phyloP scores from a whole-genome alignment of 108 stramenopile species.

The Fistulifera pelliculosa region DNA sequence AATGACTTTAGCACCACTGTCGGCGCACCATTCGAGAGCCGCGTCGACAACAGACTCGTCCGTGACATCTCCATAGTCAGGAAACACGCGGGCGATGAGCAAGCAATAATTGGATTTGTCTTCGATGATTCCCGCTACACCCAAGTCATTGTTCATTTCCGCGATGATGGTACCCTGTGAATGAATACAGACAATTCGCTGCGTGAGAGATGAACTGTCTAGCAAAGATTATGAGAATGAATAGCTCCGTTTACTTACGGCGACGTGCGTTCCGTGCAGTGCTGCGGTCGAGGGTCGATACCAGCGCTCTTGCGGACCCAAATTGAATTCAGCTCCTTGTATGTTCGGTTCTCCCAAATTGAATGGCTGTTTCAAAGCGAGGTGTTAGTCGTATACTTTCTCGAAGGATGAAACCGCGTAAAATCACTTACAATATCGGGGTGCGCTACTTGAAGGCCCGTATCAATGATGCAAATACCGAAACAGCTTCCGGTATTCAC shows the following conservation, averaged over 20 bases:
- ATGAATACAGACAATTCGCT: no score
- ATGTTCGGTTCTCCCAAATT: neutral
- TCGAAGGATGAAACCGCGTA: no score
- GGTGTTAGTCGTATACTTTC: no score
- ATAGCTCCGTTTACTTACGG: neutral
- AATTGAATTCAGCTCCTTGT: neutral
- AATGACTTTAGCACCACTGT: conserved; percentile 29
- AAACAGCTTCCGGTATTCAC: neutral
- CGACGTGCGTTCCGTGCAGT: neutral
- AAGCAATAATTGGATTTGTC: neutral
- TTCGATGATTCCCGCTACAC: conserved; percentile 2
- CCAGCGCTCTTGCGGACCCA: neutral
- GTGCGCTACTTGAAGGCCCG: conserved; percentile 1
- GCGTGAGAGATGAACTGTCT: no score
- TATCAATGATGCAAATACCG: conserved; percentile 5
- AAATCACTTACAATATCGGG: conserved; percentile 6
- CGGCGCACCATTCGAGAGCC: conserved; percentile 1
- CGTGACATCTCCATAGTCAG: neutral
- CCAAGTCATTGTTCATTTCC: neutral
- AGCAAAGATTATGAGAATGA: no score
- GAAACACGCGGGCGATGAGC: conserved; percentile 7
- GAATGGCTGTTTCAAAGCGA: neutral
- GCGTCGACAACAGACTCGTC: neutral
- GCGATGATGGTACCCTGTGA: conserved; percentile 5
- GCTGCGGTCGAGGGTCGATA: neutral